These are phyloP conservation scores for Apostasia shenzhenica DNA, from an alignment of 106 monocot species.

Conservation along the genomic window DNA sequence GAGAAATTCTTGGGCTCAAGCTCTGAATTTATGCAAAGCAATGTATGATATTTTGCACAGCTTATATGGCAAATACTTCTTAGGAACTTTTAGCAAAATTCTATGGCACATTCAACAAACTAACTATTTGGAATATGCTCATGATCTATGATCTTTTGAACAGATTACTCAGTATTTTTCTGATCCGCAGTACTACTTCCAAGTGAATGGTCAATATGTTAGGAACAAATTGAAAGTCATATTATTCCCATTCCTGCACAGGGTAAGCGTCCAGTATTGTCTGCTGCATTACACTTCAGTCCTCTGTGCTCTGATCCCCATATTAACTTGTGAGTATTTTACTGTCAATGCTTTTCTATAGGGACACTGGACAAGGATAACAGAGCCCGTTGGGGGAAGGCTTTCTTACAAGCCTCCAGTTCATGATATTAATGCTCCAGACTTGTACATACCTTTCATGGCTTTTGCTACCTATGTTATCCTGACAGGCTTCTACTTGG, in stretches of 20 bases:
- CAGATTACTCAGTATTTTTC: slow-evolving; percentile 42
- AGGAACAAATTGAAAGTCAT: slow-evolving; percentile 41
- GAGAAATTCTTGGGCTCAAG: slow-evolving; percentile 42
- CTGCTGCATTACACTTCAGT: neutral
- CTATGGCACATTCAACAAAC: neutral
- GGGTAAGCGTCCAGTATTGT: slow-evolving; percentile 9
- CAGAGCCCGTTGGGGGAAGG: slow-evolving; percentile 36
- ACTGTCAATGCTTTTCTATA: slow-evolving; percentile 5
- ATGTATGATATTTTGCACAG: slow-evolving; percentile 13
- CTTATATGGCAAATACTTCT: neutral
- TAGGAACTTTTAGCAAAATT: neutral
- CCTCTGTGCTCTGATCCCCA: neutral
- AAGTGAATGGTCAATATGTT: slow-evolving; percentile 44
- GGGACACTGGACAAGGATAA: slow-evolving; percentile 55
- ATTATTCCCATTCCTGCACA: slow-evolving; percentile 42
- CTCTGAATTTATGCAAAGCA: slow-evolving; percentile 53
- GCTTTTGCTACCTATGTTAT: slow-evolving; percentile 39
- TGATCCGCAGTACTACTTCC: slow-evolving; percentile 45
- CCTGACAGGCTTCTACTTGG: slow-evolving; percentile 33
- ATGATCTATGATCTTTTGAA: neutral
- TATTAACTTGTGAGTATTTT: neutral
- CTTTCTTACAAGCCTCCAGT: slow-evolving; percentile 43
- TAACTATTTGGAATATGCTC: neutral
- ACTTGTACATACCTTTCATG: slow-evolving; percentile 43
- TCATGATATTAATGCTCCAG: slow-evolving; percentile 44